Evolutionary conservation across 495 filamentous ascomycete genomes (phyloP), one percentile per base, ranked within the genome.

Genomic region (Daldinia grandis): DNA sequence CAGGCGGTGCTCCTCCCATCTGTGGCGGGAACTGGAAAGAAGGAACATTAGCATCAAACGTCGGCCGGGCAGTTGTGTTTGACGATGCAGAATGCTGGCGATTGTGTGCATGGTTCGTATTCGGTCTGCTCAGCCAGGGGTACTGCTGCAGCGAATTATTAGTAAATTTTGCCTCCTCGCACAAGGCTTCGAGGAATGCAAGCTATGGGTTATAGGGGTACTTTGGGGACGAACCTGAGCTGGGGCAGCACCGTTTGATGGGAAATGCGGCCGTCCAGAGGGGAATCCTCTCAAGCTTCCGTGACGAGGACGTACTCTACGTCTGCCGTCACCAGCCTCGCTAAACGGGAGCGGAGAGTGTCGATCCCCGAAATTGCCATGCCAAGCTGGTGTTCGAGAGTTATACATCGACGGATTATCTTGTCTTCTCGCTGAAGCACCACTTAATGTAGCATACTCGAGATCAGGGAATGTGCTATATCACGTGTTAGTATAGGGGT

Each of bases 251-350:
- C 53, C 19, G 53, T 54, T 19, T 58, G 17, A 5, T 40, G 42
- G 8, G 33, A 49, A 68, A 64, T 72, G 62, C 6, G 55, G 50
- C 19, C 61, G 59, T 55, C 58, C 58, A 12, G 53, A 44, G 12
- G 66, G 47, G 17, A 66, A 62, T 44, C 64, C 65, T 62, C 74
- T 72, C 5, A 77, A 68, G 66, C 69, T 78, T 50, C 76, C 72
- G 40, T 78, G 80, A 1, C 81, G 78, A 35, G 78, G 55, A 21
- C 81, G 78, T n/a, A 76, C 75, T 19, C 81, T 76, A 42, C 82
- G 76, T 15, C 78, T 72, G 49, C 60, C 71, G 24, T 83, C 81
- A 15, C 69, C 50, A 4, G 66, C 49, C 40, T 84, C 82, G 12
- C 64, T 72, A n/a, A 73, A 73, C 14, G 70, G 65, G n/a, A 66